Evolutionary conservation across 129 eudicot genomes (phyloP).

Genomic region (Apium graveolens): DNA sequence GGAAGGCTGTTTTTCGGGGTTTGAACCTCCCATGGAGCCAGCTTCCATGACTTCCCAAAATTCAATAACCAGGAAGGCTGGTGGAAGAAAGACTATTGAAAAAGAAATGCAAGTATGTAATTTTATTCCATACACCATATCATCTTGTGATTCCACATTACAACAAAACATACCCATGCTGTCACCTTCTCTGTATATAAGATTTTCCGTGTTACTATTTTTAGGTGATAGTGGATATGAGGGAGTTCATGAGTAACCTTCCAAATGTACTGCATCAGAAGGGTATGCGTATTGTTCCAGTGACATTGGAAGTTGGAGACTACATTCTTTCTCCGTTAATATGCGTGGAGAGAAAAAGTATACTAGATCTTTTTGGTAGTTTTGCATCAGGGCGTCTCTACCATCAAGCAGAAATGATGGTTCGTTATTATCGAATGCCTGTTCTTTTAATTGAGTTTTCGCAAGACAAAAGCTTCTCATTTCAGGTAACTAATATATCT

Average conservation of each 20-base stretch:
- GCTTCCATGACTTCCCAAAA: constrained; percentile 55
- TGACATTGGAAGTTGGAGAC: constrained; percentile 92
- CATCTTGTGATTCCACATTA: too few species aligned
- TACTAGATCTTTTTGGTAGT: constrained; percentile 81
- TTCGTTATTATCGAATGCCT: constrained; percentile 78
- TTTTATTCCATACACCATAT: not conserved
- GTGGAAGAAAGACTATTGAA: constrained; percentile 80
- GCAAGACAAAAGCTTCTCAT: constrained; percentile 96
- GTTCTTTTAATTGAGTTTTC: constrained; percentile 95
- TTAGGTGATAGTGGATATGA: constrained; percentile 95
- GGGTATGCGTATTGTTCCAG: constrained; percentile 92
- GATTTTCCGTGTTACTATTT: not conserved
- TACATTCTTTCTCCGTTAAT: constrained; percentile 83
- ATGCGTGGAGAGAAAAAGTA: constrained; percentile 93
- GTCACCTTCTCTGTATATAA: not conserved
- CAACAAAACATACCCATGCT: not conserved
- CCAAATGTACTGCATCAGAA: constrained; percentile 96
- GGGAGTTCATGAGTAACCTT: constrained; percentile 98
- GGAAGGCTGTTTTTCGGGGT: constrained; percentile 58
- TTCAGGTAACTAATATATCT: constrained; percentile 40
- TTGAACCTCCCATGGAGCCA: constrained; percentile 42
- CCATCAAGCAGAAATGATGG: constrained; percentile 94
- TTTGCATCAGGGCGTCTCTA: constrained; percentile 91
- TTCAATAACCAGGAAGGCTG: constrained; percentile 78
- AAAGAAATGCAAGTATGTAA: constrained; percentile 76